Evolutionary conservation across 768 basidiomycete genomes (phyloP).

Genomic region (Pleurotus ostreatus): DNA sequence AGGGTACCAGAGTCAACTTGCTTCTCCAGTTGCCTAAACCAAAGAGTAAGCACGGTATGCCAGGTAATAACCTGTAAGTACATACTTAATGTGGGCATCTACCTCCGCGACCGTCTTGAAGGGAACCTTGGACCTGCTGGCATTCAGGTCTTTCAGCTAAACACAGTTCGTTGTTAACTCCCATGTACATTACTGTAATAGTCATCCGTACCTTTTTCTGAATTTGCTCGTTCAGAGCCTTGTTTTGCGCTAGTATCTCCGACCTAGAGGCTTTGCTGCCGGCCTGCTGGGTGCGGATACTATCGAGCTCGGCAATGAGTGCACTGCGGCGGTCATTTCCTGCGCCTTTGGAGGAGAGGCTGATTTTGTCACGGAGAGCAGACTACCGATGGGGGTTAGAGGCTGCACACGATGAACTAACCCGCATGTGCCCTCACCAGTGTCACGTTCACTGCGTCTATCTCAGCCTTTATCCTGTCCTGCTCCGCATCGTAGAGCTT

Average conservation of each 20-base stretch:
- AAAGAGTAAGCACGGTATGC: slow-evolving; percentile 9
- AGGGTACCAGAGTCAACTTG: slow-evolving; percentile 90
- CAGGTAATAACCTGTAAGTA: slow-evolving; percentile 8
- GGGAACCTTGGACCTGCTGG: slow-evolving; percentile 68
- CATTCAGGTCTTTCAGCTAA: slow-evolving; percentile 84
- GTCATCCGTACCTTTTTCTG: slow-evolving; percentile 65
- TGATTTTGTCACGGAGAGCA: slow-evolving; percentile 73
- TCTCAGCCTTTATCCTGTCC: slow-evolving; percentile 75
- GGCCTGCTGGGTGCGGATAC: slow-evolving; percentile 75
- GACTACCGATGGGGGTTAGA: slow-evolving; percentile 37
- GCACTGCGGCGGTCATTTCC: slow-evolving; percentile 68
- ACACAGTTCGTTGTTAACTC: not conserved
- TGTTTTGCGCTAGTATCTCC: slow-evolving; percentile 77
- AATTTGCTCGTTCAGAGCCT: slow-evolving; percentile 69
- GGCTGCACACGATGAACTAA: slow-evolving; percentile 2
- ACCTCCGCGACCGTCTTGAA: slow-evolving; percentile 85
- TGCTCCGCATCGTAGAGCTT: slow-evolving; percentile 81
- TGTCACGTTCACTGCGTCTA: slow-evolving; percentile 76
- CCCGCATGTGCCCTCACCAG: slow-evolving; percentile 51
- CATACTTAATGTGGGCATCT: slow-evolving; percentile 82
- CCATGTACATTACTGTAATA: no score
- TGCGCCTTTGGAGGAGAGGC: slow-evolving; percentile 53
- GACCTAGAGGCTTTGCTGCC: slow-evolving; percentile 64
- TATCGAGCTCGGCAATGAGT: slow-evolving; percentile 79
- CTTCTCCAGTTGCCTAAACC: slow-evolving; percentile 69